Base-by-base conservation (phyloP, 345 rosid genomes). In the Acer saccharum region DNA sequence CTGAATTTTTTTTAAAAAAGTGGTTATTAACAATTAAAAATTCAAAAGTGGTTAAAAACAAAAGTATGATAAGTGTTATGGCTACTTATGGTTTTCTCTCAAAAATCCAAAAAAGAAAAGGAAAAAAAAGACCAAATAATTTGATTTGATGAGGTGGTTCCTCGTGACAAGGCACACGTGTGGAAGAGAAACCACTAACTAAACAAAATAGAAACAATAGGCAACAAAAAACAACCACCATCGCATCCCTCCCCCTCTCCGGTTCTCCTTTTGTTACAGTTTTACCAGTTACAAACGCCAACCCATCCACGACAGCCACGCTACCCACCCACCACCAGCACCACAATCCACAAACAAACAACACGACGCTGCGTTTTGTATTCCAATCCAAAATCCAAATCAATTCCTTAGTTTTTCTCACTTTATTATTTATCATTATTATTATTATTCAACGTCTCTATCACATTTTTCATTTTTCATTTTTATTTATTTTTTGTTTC, bases 331-430 rank as follows among this genome's bases (percentile, higher is more conserved):
- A 60, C n/a, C 17, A 14, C 55, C 57, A 60, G 13, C 17, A 14
- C 57, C 57, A 61, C 68, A 32, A 10, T 2, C 66, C 1, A 2
- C 17, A 3, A 2, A 10, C 66, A 21, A 4, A 29, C 69, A 16
- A 8, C 69, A 2, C 43, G 68, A 73, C 76, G 69, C 76, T 44
- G 76, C 76, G 76, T 73, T 73, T 73, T 63, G n/a, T 7, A 7
- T 23, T 1, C 66, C 55, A 48, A 29, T 41, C 43, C 39, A 54
- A 54, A 52, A 54, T 14, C 39, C 16, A 54, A 52, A 54, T 14
- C 17, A 54, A 54, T 14, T 35, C 64, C 65, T 20, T 61, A 10
- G 76, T 73, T 60, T 35, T 73, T 48, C 17, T 23, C 57, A 43
- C 41, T 61, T 25, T 62, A 25, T 13, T 13, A 25, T 13, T 13